Evolutionary conservation across 176 grass and related monocot genomes (phyloP).

Genomic region (Oryza punctata): DNA sequence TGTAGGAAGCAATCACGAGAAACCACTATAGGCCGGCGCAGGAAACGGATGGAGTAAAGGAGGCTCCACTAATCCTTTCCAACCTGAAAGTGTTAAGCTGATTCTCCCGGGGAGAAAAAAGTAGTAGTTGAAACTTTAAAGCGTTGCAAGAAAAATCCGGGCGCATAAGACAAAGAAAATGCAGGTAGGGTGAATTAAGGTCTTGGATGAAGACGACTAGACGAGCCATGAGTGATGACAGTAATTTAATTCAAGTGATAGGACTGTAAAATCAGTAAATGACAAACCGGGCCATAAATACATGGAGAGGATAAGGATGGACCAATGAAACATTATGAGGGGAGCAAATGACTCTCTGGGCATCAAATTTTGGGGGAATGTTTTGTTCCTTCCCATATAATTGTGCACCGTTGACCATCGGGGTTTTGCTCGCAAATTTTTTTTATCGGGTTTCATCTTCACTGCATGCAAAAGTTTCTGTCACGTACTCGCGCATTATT

Average conservation of each 20-base stretch:
- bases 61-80: neutral
- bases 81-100: neutral
- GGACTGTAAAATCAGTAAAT: neutral
- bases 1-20: neutral
- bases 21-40: neutral
- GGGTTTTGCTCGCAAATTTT: no score
- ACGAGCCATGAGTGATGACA: neutral
- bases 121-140: neutral
- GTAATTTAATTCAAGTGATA: neutral
- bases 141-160: neutral
- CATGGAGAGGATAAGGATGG: neutral
- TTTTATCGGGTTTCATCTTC: no score
- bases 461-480: no score
- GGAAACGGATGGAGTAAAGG: neutral
- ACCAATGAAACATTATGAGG: neutral
- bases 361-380: neutral
- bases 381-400: no score
- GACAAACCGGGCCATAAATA: neutral
- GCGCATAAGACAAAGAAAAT: neutral
- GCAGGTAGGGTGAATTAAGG: neutral
- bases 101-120: neutral
- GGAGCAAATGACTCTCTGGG: neutral
- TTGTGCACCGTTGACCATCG: neutral
- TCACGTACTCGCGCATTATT: no score
- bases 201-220: neutral